Base-by-base conservation (phyloP, 2,329 filamentous ascomycete genomes). In the Xylariomycetidae sp. region DNA sequence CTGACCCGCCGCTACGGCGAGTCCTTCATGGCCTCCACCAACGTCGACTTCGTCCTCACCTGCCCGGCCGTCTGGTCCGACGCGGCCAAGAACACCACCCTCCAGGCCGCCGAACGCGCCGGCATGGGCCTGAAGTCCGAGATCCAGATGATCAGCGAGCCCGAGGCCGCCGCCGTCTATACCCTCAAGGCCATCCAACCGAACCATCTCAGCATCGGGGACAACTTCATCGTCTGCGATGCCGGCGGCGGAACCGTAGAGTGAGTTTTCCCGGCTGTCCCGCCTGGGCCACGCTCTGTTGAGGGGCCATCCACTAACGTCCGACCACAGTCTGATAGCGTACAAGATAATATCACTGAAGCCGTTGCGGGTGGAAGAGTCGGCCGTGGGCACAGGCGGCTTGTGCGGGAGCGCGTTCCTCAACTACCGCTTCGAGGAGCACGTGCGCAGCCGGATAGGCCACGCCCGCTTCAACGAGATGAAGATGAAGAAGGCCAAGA, bases 41-140 rank as follows among this genome's bases (percentile, higher is more conserved):
- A 78, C 48, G 78, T 87, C 24, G 79, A 89, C 41, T 89, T 85
- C 48, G 82, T 90, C 30, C 67, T 92, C 35, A 90, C 85, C 1
- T 85, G 84, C 32, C 85, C 85, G 6, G 85, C 85, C 6, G 83
- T 90, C 6, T 92, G 85, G 85, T 85, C 79, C 16, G 85, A 92
- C 54, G 76, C 82, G 0, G 85, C 85, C n/a, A 90, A 89, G 63
- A 85, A 87, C 56, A 84, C 83, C 5, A 90, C 85, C 2, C 60
- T 88, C 30, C 75, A 83, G 52, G 85, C 85, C 5, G 85, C 85
- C 9, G 81, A 88, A 61, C 67, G 78, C 37, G 85, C 85, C 0
- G 85, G 85, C 4, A 86, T 90, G 80, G 85, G 84, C 4, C 72
- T 65, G 2, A 72, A 73, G 36, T 74, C 76, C 25, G 74, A 82